Percentiles rank a stretch among this genome's conserved stretches.
phyloP scores from a whole-genome alignment of 2,329 filamentous ascomycete genomes.

The Pestalotiopsis sp. region DNA sequence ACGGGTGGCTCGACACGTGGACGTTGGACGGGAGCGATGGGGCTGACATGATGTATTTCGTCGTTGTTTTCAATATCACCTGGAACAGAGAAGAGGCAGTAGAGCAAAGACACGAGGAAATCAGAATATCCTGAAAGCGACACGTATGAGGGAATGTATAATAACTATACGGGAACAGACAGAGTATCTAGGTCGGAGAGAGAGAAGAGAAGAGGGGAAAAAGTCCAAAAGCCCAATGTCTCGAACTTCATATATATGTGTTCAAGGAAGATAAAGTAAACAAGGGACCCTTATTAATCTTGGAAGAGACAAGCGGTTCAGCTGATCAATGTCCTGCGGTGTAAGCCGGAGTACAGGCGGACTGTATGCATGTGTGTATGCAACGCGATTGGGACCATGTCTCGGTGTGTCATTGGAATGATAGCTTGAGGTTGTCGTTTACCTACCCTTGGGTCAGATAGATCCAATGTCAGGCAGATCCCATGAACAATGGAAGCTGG shows the following conservation, averaged over 20 bases:
- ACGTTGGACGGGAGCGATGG: constrained; percentile 59
- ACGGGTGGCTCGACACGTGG: constrained; percentile 85
- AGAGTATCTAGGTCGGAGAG: background rate
- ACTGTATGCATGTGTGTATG: background rate
- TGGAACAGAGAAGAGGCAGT: background rate
- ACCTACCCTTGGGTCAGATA: background rate
- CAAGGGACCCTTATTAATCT: background rate
- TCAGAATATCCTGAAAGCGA: background rate
- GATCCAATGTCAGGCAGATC: background rate
- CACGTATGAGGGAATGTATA: background rate
- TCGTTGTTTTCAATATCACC: background rate
- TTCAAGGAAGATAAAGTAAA: background rate
- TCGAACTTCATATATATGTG: background rate
- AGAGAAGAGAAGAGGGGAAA: background rate
- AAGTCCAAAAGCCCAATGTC: background rate
- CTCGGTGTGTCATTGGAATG: constrained; percentile 6
- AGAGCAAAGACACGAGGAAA: background rate
- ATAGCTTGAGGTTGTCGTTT: background rate
- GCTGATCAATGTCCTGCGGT: constrained; percentile 9
- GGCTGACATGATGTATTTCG: background rate
- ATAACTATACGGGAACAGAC: background rate
- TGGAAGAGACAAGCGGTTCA: background rate
- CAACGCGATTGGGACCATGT: constrained; percentile 1
- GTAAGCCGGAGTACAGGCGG: constrained; percentile 10
- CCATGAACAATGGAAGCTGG: background rate